Base-by-base conservation (phyloP, 176 grass and related monocot species). In the Aechmea fasciata region DNA sequence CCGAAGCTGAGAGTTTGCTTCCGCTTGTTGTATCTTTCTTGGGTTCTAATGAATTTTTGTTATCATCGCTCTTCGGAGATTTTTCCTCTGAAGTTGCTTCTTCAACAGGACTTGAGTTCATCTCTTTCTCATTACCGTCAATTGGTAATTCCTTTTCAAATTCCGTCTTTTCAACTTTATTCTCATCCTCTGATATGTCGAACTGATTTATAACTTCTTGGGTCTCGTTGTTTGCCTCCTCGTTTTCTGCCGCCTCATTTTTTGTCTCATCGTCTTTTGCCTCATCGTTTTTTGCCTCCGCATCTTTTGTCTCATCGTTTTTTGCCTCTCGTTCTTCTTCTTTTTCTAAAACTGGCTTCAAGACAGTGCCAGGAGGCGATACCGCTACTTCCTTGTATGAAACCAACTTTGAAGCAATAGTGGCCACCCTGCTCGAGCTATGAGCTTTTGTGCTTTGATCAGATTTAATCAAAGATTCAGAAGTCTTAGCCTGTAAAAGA, bases 371-470 rank as follows among this genome's bases (percentile, higher is more conserved):
- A 57, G 95, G 95, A 47, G 90, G 87, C 11, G 90, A 94, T 20
- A 87, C 72, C 49, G 95, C 95, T 67, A 99, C 89, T 61, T 99
- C 95, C 79, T 99, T 99, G 84, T 99, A 99, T 57, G 95, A 99
- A 63, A 93, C 65, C 17, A 85, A 75, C 62, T 88, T 94, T 67
- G 95, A 99, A 83, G 90, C 78, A 15, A 90, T 87, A 51, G 63
- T 80, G 64, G 80, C 49, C 10, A 78, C 85, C 71, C 73, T 85
- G 53, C 77, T 76, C 47, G 67, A 70, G 77, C 57, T 71, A 75
- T 77, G 52, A 20, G 55, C 54, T 57, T 80, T 83, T 54, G 64
- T 70, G 29, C 13, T 48, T 55, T 47, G 47, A 75, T 88, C 85
- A 72, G 67, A 14, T 71, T 79, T 78, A 63, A 48, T 52, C 5